phyloP scores from a whole-genome alignment of 805 yeast genomes.

The Brettanomyces sp. region DNA sequence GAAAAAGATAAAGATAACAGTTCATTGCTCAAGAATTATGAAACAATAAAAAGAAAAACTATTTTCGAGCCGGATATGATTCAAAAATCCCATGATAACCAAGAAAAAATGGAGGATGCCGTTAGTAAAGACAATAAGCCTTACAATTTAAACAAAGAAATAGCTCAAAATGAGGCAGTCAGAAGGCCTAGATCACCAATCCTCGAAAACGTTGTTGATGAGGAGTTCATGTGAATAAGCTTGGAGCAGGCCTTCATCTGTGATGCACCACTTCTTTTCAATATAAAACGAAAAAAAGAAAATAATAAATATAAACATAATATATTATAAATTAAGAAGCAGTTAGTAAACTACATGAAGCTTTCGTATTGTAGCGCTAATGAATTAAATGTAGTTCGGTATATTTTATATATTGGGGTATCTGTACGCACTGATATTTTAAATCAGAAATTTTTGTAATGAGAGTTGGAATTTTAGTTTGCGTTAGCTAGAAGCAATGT shows the following conservation, averaged over 20 bases:
- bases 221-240: conserved; percentile 9
- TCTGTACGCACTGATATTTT: no score
- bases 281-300: no score
- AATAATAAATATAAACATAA: no score
- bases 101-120: background rate
- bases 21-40: conserved; percentile 16
- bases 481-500: background rate
- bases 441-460: no score
- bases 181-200: conserved; percentile 8
- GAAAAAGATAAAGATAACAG: no score
- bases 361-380: no score
- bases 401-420: no score
- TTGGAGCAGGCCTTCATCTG: background rate
- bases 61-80: conserved; percentile 12
- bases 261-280: background rate
- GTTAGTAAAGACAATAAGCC: conserved; percentile 1
- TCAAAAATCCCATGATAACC: background rate
- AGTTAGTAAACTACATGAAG: no score
- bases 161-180: conserved; percentile 1
- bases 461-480: no score
- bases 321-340: no score
- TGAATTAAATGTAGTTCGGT: no score
- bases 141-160: background rate
- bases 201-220: conserved; percentile 15
- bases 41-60: conserved; percentile 18